A percentile compares a stretch with the other conserved stretches of the same genome.
Evolutionary conservation across 78 protist genomes (phyloP).

Genomic region (Dictyostelium firmibasis): DNA sequence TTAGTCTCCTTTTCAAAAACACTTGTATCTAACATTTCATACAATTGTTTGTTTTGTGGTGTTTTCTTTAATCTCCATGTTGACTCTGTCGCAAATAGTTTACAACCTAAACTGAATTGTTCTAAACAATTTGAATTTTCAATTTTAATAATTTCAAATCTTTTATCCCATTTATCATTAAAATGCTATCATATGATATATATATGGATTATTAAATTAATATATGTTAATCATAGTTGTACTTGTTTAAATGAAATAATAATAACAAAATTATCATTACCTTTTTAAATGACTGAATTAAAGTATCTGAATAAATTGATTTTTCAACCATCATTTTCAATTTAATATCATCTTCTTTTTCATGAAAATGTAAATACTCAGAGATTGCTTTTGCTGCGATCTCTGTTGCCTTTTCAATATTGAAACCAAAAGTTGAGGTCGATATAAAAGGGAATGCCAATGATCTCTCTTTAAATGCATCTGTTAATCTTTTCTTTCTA

Average conservation of each 20-base stretch:
- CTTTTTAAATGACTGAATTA: conserved; percentile 8
- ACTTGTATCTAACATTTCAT: not conserved
- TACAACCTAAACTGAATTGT: conserved; percentile 18
- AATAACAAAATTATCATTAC: not conserved
- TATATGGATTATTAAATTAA: not conserved
- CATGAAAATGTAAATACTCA: conserved; percentile 34
- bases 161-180: conserved; percentile 32
- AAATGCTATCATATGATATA: not conserved
- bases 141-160: conserved; percentile 34
- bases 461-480: conserved; percentile 15
- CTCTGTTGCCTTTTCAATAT: conserved; percentile 41
- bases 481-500: conserved; percentile 15
- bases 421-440: not conserved
- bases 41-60: conserved; percentile 43
- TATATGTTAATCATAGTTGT: not conserved
- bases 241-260: no score
- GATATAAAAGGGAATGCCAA: conserved; percentile 62
- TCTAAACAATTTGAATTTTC: not conserved
- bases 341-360: conserved; percentile 63
- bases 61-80: conserved; percentile 65
- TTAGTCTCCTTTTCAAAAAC: conserved; percentile 23
- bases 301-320: conserved; percentile 16
- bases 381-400: conserved; percentile 29
- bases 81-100: conserved; percentile 44
- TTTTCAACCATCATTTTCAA: conserved; percentile 29